Percentiles rank a stretch among this genome's conserved stretches.
phyloP scores from a whole-genome alignment of 2,329 filamentous ascomycete genomes.

The Akanthomyces muscarius region DNA sequence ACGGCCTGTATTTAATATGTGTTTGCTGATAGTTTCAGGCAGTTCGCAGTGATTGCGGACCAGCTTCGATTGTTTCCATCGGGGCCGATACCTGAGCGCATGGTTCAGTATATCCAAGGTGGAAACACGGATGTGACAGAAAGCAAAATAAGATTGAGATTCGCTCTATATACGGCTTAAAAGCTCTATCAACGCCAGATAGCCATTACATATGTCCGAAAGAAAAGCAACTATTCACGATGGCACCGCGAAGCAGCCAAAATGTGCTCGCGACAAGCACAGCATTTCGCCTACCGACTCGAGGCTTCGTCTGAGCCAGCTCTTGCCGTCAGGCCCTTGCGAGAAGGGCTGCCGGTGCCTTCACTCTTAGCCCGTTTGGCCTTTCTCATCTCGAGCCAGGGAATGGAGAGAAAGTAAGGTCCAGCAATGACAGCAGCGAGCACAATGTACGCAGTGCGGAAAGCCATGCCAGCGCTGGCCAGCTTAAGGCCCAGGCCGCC shows the following conservation, averaged over 20 bases:
- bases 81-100: background rate
- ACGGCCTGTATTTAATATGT: no score
- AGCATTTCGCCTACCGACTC: background rate
- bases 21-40: no score
- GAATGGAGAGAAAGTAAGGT: conserved; percentile 37
- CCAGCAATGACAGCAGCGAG: conserved; percentile 47
- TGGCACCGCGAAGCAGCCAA: no score
- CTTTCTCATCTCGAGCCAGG: conserved; percentile 6
- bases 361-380: background rate
- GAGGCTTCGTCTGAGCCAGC: background rate
- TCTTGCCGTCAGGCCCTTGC: background rate
- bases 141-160: background rate
- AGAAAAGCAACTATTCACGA: background rate
- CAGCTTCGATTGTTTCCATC: no score
- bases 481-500: conserved; percentile 58
- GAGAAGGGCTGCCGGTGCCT: background rate
- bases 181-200: background rate
- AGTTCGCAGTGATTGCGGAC: no score
- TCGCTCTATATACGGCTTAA: background rate
- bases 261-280: background rate
- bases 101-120: background rate
- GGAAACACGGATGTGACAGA: background rate
- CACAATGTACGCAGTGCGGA: conserved; percentile 53
- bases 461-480: conserved; percentile 35
- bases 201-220: background rate